phyloP scores from a whole-genome alignment of 208 protist species.

The Acanthamoeba castellanii region DNA sequence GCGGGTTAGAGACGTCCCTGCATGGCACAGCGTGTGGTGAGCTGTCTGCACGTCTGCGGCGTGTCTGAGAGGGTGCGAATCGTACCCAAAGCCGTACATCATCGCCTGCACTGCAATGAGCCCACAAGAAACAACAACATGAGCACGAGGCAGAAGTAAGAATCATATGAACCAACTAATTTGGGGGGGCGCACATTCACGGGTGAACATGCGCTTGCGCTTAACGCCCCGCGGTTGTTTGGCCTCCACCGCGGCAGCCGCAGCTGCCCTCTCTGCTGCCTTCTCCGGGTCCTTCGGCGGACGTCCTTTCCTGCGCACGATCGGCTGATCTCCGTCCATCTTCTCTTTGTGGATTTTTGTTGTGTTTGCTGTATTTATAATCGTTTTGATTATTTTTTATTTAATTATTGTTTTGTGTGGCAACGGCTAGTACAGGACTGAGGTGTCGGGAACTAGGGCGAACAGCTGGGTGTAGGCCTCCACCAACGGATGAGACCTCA shows the following conservation, averaged over 20 bases:
- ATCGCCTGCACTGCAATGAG: slow-evolving; percentile 61
- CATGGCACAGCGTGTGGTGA: neutral
- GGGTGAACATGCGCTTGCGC: slow-evolving; percentile 26
- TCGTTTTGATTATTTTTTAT: neutral
- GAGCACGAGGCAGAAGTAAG: neutral
- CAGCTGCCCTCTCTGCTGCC: slow-evolving; percentile 13
- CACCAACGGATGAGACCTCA: neutral
- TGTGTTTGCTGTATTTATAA: neutral
- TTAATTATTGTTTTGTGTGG: neutral
- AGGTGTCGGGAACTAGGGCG: neutral
- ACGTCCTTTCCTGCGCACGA: neutral
- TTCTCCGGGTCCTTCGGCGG: slow-evolving; percentile 35
- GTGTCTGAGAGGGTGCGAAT: neutral
- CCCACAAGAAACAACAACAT: neutral
- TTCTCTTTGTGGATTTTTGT: neutral
- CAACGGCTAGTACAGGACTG: neutral
- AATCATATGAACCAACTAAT: neutral
- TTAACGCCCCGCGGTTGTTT: slow-evolving; percentile 27
- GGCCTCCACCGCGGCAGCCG: neutral
- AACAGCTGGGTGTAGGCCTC: slow-evolving; percentile 1
- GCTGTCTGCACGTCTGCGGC: too few relatives aligned
- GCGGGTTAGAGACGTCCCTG: slow-evolving; percentile 81
- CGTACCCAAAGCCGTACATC: slow-evolving; percentile 84
- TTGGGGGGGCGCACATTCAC: neutral
- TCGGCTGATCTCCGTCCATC: slow-evolving; percentile 17